A percentile compares a stretch with the other conserved stretches of the same genome.
phyloP scores from a whole-genome alignment of 306 rosid species.

The Canavalia ensiformis region DNA sequence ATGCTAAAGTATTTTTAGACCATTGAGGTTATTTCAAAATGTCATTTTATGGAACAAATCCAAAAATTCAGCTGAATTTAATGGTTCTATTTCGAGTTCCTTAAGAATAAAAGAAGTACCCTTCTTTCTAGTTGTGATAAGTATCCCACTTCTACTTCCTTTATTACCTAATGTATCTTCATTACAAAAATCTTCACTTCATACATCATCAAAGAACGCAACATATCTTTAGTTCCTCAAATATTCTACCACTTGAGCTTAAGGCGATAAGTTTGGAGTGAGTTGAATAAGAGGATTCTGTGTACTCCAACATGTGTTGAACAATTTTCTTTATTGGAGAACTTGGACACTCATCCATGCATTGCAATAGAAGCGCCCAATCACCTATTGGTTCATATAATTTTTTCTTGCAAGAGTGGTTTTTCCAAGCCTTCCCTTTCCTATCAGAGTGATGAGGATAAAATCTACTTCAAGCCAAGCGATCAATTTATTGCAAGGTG shows the following conservation, averaged over 20 bases:
- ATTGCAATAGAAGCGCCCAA: neutral
- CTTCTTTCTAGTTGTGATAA: neutral
- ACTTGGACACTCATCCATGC: conserved; percentile 5
- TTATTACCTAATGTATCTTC: neutral
- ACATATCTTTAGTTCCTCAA: neutral
- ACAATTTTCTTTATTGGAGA: neutral
- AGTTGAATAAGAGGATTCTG: neutral
- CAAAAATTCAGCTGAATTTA: neutral
- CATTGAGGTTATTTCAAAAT: neutral
- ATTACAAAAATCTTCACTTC: neutral
- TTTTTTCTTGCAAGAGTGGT: conserved; percentile 26
- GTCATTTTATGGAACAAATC: neutral
- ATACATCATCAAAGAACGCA: conserved; percentile 42
- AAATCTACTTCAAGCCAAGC: neutral
- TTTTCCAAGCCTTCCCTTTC: conserved; percentile 10
- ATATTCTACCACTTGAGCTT: neutral
- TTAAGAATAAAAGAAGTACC: neutral
- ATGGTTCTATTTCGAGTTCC: neutral
- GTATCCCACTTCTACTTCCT: conserved; percentile 1
- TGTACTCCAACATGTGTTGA: neutral
- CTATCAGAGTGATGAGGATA: conserved; percentile 12
- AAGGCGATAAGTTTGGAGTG: neutral
- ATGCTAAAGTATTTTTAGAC: neutral
- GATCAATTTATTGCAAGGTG: neutral
- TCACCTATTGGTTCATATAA: neutral